These are phyloP conservation scores for Rubia balearica DNA, from an alignment of 305 asterid species.

Conservation along the genomic window DNA sequence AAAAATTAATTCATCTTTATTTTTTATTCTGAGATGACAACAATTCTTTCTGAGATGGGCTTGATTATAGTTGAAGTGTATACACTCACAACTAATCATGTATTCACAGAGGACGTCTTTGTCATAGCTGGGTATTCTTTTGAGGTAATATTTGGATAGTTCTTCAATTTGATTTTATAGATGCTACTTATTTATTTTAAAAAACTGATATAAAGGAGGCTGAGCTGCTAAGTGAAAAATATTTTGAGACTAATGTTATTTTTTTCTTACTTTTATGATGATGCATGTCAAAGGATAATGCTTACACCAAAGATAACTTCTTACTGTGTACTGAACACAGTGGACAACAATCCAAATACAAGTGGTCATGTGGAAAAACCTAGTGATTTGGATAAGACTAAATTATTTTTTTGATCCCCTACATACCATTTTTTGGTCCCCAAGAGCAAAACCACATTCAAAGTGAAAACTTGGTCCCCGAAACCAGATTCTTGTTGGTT, in stretches of 20 bases:
- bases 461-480: too few relatives aligned
- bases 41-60: constrained; percentile 42
- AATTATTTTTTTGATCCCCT: too few relatives aligned
- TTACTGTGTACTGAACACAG: constrained; percentile 21
- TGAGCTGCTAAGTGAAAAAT: constrained; percentile 36
- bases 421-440: too few relatives aligned
- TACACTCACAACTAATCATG: constrained; percentile 48
- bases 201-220: constrained; percentile 30
- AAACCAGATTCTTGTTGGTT: too few relatives aligned
- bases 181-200: constrained; percentile 2
- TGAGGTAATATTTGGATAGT: constrained; percentile 30
- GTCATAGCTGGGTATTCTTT: constrained; percentile 51
- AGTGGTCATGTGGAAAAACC: constrained; percentile 66
- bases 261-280: background rate
- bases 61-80: constrained; percentile 53
- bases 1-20: background rate
- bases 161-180: background rate
- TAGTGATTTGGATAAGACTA: constrained; percentile 23
- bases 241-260: constrained; percentile 31
- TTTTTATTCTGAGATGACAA: constrained; percentile 34
- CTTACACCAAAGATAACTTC: background rate
- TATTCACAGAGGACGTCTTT: constrained; percentile 51
- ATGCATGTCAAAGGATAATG: background rate
- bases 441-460: too few relatives aligned
- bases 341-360: constrained; percentile 14